Evolutionary conservation across 2,329 filamentous ascomycete species (phyloP), one percentile per base, ranked within the genome.

Genomic region (Bretziella fagacearum): DNA sequence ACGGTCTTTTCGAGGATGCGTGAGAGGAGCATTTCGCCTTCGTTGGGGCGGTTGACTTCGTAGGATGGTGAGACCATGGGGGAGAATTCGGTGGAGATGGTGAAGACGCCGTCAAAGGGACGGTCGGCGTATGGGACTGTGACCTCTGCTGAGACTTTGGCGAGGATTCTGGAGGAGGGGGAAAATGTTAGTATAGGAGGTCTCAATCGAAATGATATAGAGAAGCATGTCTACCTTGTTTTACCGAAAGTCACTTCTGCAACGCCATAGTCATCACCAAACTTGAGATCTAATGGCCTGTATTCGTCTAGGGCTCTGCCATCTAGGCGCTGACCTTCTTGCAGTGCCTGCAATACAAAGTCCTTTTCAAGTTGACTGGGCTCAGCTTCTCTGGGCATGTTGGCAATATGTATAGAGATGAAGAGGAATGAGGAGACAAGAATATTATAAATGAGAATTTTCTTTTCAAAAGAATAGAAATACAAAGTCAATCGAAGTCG

Each of bases 101-200:
- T 86, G 68, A 96, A 96, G 62, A 93, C 74, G 60, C 91, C 91
- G 61, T 96, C 91, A 59, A 94, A 94, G 51, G 87, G 89, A 53
- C 89, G 81, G 64, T 96, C 89, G 46, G 81, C 64, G 59, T 81
- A 84, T 36, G 91, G 89, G 32, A 83, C 77, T 8, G 83, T 82
- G 52, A 96, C 83, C 65, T 94, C 84, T 53, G 86, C 83, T 2
- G 86, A 89, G 51, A 93, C 81, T 52, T 84, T 83, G 48, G 81
- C 85, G 51, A 93, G 67, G 50, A 95, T 75, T 57, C 87, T 93
- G 55, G 25, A 8, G 26, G 20, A n/a, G 29, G 22, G 27, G n/a
- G 20, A 4, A 10, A 25, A n/a, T 10, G 18, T 54, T 44, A 54
- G 49, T 22, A 26, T 30, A 23, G 15, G 15, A 10, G 7, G 10